Conservation (phyloP, 2,329 filamentous ascomycete species). For the Knufia fluminis region DNA sequence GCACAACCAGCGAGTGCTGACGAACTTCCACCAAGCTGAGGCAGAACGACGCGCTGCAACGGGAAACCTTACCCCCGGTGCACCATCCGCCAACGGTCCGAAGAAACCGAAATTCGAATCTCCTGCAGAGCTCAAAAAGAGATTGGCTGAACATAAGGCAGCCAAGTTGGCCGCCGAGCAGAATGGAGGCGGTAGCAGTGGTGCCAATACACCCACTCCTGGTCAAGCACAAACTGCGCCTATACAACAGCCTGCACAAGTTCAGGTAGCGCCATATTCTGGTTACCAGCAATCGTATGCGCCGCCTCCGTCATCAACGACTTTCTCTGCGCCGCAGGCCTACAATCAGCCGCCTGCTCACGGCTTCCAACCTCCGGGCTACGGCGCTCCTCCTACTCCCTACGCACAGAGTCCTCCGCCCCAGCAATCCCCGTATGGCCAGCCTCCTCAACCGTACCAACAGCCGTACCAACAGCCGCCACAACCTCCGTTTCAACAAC, state of each 20-base stretch:
- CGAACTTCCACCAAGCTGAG: constrained; percentile 76
- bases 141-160: constrained; percentile 67
- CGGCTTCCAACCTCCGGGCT: constrained; percentile 17
- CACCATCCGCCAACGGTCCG: constrained; percentile 33
- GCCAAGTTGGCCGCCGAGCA: constrained; percentile 50
- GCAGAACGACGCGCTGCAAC: constrained; percentile 72
- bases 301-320: constrained; percentile 3
- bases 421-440: constrained; percentile 6
- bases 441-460: constrained; percentile 13
- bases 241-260: constrained; percentile 17
- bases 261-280: constrained; percentile 15
- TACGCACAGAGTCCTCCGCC: constrained; percentile 10
- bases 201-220: constrained; percentile 48
- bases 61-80: constrained; percentile 69
- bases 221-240: constrained; percentile 36
- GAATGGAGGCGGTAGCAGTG: constrained; percentile 46
- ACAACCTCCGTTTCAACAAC: constrained; percentile 17
- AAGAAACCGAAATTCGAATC: constrained; percentile 67
- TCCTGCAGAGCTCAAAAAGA: constrained; percentile 67
- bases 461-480: constrained; percentile 17
- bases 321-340: constrained; percentile 13
- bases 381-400: constrained; percentile 9
- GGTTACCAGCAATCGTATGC: constrained; percentile 20
- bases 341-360: constrained; percentile 24
- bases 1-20: constrained; percentile 77